Conservation (phyloP, 1,139 yeast species). For the Yamadazyma atmosphaerica region DNA sequence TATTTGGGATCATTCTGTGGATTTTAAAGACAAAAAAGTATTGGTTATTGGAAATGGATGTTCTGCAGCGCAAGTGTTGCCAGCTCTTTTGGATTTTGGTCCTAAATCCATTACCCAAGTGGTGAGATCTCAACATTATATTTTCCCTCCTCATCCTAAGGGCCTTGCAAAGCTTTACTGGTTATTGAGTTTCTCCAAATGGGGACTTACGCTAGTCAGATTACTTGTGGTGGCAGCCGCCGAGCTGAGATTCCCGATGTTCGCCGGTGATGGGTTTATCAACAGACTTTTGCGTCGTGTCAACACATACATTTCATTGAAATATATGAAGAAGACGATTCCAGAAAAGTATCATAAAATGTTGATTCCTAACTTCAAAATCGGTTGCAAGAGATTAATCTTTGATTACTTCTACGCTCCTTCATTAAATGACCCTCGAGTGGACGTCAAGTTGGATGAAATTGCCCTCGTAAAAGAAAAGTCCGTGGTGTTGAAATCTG, state of each 20-base stretch:
- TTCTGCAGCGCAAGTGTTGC: constrained; percentile 45
- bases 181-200: constrained; percentile 24
- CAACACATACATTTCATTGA: constrained; percentile 19
- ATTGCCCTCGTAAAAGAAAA: constrained; percentile 30
- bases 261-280: constrained; percentile 30
- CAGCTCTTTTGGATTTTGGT: constrained; percentile 28
- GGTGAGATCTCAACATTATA: constrained; percentile 38
- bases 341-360: constrained; percentile 35
- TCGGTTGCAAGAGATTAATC: constrained; percentile 46
- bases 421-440: constrained; percentile 30
- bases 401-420: constrained; percentile 41
- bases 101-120: constrained; percentile 35
- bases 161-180: constrained; percentile 23
- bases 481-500: constrained; percentile 31
- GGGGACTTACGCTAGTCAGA: constrained; percentile 30
- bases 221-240: constrained; percentile 29
- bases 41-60: constrained; percentile 47
- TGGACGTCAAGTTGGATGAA: constrained; percentile 25
- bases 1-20: constrained; percentile 44
- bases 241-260: constrained; percentile 39
- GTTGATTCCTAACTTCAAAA: constrained; percentile 39
- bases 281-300: constrained; percentile 28
- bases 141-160: constrained; percentile 40
- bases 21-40: constrained; percentile 34
- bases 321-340: constrained; percentile 32